phyloP scores from a whole-genome alignment of 805 yeast genomes.

The Suhomyces sp. region DNA sequence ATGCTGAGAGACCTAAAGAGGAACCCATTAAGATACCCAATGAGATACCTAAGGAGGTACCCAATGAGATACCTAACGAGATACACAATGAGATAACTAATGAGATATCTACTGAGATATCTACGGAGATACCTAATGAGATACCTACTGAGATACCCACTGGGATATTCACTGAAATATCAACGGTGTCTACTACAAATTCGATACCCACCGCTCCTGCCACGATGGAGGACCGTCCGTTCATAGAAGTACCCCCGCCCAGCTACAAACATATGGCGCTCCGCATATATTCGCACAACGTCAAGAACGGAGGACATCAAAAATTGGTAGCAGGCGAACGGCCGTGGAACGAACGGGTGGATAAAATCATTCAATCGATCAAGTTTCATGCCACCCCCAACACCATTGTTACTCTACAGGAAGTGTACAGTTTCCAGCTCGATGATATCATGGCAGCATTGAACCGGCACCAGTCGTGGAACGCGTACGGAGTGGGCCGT shows the following conservation, averaged over 20 bases:
- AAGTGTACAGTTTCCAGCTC: slow-evolving; percentile 15
- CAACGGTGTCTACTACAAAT: no score
- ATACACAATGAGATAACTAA: no score
- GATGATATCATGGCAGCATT: slow-evolving; percentile 14
- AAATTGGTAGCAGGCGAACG: slow-evolving; percentile 23
- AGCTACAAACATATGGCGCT: slow-evolving; percentile 17
- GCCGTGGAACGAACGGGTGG: slow-evolving; percentile 23
- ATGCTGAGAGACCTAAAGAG: no score
- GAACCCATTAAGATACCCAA: no score
- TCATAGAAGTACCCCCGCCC: slow-evolving; percentile 1
- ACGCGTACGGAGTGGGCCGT: slow-evolving; percentile 15
- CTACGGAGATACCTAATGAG: no score
- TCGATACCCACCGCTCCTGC: neutral
- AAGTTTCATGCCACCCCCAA: slow-evolving; percentile 19
- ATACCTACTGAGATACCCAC: no score
- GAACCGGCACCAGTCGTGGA: slow-evolving; percentile 16
- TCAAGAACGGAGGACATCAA: slow-evolving; percentile 29
- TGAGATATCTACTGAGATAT: no score
- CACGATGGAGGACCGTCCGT: neutral
- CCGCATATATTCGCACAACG: slow-evolving; percentile 36
- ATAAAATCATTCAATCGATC: slow-evolving; percentile 14
- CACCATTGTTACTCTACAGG: slow-evolving; percentile 17
- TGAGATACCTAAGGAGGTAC: no score
- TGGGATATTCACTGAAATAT: no score
- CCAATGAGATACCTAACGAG: no score